Base-by-base conservation (phyloP, 352 stramenopile species). In the Globisporangium radiosum region DNA sequence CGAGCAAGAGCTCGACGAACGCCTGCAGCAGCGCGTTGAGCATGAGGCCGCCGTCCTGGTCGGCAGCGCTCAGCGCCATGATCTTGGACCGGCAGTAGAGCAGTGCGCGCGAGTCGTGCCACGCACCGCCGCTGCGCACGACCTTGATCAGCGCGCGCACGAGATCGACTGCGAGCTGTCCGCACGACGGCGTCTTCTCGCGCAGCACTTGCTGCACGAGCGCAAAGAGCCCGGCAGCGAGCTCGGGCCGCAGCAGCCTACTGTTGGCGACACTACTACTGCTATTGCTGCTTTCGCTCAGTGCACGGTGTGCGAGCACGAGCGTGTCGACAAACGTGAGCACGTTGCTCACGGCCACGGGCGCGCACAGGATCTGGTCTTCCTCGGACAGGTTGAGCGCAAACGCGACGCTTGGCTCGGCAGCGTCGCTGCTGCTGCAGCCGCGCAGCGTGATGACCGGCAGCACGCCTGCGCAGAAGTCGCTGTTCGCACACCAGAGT, bases 11-110 rank as follows among this genome's bases (percentile, higher is more conserved):
- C 51, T 95, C 86, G 0, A 94, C 73, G 45, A 95, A 76, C 3
- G 79, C 86, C 48, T 95, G 86, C 4, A 94, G 60, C 6, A 95
- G 62, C 11, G 81, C 69, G 39, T 82, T 87, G 8, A 89, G 55
- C 75, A 89, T 93, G 15, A 93, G 68, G 11, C 81, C 78, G 10
- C 75, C 74, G 45, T 94, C 83, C 56, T 93, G 81, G 10, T 95
- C 84, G 71, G 92, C 84, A 33, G 25, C 25, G 54, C 84, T 82
- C 1, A 95, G 65, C 33, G 69, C 70, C 71, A 92, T 92, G 47
- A 95, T 92, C 68, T 91, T 93, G 2, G 84, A 94, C 17, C 86
- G 82, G 55, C 84, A 93, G 48, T 87, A 95, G 2, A 95, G 66
- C 48, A 93, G 58, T 1, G 82, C 82, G 36, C 75, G 63, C 48